Base-by-base conservation (phyloP, 345 rosid genomes). In the Boechera retrofracta region DNA sequence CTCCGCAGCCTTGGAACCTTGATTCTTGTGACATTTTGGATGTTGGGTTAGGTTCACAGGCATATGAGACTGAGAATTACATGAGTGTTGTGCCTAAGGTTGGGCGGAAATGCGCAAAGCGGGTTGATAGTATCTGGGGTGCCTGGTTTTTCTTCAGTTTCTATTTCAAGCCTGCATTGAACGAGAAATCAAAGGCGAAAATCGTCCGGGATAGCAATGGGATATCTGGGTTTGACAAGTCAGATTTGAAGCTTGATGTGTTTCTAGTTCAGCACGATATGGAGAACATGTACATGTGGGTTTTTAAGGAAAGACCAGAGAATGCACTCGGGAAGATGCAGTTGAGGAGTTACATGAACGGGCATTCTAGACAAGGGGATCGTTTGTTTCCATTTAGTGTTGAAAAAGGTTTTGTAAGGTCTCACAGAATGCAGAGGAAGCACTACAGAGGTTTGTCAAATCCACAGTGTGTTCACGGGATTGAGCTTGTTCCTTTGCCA, bases 221-320 rank as follows among this genome's bases (percentile, higher is more conserved):
- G 31, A 70, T 92, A 6, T 82, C 94, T 1, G 98, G 99, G 6
- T 91, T 83, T 38, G 97, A 95, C 52, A 95, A 95, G 80, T 69
- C 96, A 1, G 99, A 95, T 81, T 77, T 95, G 65, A 87, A 88
- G 82, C 90, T 92, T 7, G 98, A 92, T 71, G 87, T 87, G 78
- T 95, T 95, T 64, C 73, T 95, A 62, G 99, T 95, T 73, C 99
- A 95, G 82, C 99, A 95, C 28, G 99, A 95, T 79, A 91, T 95
- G 99, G 99, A 95, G 91, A 95, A 95, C 72, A 95, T 95, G 93
- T 95, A 95, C 79, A 92, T 95, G 99, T 95, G 99, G 99, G 94
- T 84, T 56, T 95, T 95, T 67, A 95, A 91, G 79, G 99, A 92
- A 56, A 91, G 98, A 66, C 98, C 99, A 0, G 99, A 95, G 82